Base-by-base conservation (phyloP, 306 rosid genomes). In the Cicer pinnatifidum region DNA sequence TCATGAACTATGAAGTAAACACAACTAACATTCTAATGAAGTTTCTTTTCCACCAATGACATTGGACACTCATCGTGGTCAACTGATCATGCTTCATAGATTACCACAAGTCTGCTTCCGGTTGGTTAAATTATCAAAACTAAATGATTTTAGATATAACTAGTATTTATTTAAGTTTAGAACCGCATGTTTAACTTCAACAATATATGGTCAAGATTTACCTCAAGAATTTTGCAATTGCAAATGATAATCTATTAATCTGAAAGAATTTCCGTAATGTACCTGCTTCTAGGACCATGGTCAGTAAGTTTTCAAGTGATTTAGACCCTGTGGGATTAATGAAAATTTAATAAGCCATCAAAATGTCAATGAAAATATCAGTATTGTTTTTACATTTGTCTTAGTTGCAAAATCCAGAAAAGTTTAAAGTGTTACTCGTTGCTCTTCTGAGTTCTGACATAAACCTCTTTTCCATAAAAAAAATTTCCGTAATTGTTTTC, bases 141-240 rank as follows among this genome's bases (percentile, higher is more conserved):
- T 82, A 59, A 77, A 58, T 71, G 75, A 16, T 48, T 51, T 82
- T 60, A 68, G 62, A 72, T 9, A 48, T 50, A 66, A 66, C 35
- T 3, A 17, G 47, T 43, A 40, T 66, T 48, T 23, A 68, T 54
- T 66, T 11, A 20, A 63, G 33, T 39, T 23, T 60, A 8, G 47
- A 17, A 66, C 17, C 38, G n/a, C 39, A 45, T n/a, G 13, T 62
- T 10, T 37, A 40, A 48, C 9, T 71, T 23, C 7, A 15, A 11
- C 67, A 35, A 71, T 53, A 71, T 39, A 62, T 77, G 38, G 54
- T 66, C 52, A 39, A 51, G 44, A 64, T 76, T 64, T 16, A 37
- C 56, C 45, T 66, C 11, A 9, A 57, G 44, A 41, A 2, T 64
- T 71, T 75, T 60, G 43, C 20, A 9, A 44, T 47, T 56, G 47